Conservation (phyloP, 352 stramenopile genomes). For the Phytophthora constricta region DNA sequence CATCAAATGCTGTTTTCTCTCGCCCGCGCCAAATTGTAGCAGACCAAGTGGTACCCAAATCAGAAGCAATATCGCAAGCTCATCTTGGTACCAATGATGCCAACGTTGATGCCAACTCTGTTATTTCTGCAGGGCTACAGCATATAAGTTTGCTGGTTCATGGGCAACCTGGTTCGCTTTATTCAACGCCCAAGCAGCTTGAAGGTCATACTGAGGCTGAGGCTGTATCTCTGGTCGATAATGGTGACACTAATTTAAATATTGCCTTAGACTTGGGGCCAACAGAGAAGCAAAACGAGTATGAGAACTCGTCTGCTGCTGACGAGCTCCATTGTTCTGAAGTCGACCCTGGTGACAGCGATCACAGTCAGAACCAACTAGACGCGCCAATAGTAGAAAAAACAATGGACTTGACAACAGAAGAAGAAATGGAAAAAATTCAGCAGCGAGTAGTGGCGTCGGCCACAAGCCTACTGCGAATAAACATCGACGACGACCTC, state of each 20-base stretch:
- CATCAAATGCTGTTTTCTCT: conserved; percentile 24
- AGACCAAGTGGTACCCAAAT: neutral
- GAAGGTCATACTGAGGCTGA: neutral
- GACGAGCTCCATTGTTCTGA: neutral
- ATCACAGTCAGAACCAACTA: neutral
- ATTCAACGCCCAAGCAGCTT: neutral
- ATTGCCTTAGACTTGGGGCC: no score
- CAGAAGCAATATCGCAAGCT: neutral
- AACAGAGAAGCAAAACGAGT: neutral
- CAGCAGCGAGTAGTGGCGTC: conserved; percentile 33
- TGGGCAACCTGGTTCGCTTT: neutral
- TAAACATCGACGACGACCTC: conserved; percentile 28
- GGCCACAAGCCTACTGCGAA: conserved; percentile 24
- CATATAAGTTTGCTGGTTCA: neutral
- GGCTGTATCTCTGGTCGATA: neutral
- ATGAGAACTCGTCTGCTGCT: neutral
- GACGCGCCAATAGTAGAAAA: no score
- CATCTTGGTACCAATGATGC: neutral
- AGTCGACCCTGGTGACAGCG: no score
- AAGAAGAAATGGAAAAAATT: conserved; percentile 25
- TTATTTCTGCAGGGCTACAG: neutral
- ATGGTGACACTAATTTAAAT: neutral
- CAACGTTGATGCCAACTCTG: neutral
- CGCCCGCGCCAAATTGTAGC: neutral
- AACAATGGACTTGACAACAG: neutral